phyloP scores from a whole-genome alignment of 176 grass and related monocot species.

The Oryza brachyantha region DNA sequence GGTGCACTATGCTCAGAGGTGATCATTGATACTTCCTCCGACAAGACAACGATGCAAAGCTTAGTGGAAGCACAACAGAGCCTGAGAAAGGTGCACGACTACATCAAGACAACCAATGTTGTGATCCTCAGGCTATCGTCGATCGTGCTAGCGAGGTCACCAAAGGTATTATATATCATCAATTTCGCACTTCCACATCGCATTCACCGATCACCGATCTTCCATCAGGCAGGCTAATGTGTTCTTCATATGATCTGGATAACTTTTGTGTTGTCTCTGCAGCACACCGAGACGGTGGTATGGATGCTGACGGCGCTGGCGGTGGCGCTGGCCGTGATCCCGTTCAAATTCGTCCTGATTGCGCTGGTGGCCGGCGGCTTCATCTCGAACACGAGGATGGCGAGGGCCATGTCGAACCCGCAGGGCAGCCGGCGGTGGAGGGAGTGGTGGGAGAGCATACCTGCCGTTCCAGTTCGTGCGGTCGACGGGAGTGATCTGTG shows the following conservation, averaged over 20 bases:
- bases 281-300: conserved; percentile 73
- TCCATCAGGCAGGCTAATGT: not conserved
- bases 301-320: conserved; percentile 51
- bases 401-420: conserved; percentile 38
- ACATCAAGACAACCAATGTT: conserved; percentile 57
- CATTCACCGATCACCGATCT: not conserved
- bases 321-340: conserved; percentile 48
- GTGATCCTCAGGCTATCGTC: conserved; percentile 75
- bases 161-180: conserved; percentile 67
- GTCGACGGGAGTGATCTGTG: conserved; percentile 25
- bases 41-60: conserved; percentile 82
- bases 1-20: conserved; percentile 53
- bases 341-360: conserved; percentile 65
- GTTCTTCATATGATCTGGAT: not conserved
- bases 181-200: not conserved
- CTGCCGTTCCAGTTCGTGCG: conserved; percentile 52
- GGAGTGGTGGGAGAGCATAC: conserved; percentile 98
- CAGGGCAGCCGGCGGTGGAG: conserved; percentile 58
- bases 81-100: conserved; percentile 51
- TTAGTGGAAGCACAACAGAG: conserved; percentile 74
- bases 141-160: conserved; percentile 49
- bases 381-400: conserved; percentile 27
- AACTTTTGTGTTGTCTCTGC: not conserved
- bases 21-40: conserved; percentile 55
- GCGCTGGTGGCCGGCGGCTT: conserved; percentile 31